A percentile compares a stretch with the other conserved stretches of the same genome.
phyloP scores from a whole-genome alignment of 495 filamentous ascomycete genomes.

The Penicillium flavigenum region DNA sequence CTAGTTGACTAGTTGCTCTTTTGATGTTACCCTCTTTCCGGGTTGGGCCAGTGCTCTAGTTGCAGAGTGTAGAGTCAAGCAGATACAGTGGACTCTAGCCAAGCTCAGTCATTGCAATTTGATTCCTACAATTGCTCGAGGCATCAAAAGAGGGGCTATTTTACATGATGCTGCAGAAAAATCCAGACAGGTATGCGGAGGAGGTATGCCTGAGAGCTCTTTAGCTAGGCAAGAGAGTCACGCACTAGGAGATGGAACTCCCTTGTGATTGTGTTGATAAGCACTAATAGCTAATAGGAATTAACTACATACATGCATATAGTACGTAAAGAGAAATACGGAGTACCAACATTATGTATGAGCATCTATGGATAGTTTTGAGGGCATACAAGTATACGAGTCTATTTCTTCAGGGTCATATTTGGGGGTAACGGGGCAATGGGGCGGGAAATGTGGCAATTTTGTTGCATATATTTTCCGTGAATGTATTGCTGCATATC shows the following conservation, averaged over 20 bases:
- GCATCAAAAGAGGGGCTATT: not conserved
- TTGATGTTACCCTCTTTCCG: not conserved
- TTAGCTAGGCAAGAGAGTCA: not conserved
- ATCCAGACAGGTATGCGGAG: not conserved
- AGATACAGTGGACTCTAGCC: not conserved
- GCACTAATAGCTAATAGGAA: not conserved
- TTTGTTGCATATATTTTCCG: too few relatives aligned
- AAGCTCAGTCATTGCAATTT: not conserved
- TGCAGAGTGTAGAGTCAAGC: not conserved
- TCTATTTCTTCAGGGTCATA: not conserved
- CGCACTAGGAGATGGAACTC: not conserved
- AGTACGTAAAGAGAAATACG: not conserved
- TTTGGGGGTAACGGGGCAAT: not conserved
- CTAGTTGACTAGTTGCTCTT: not conserved
- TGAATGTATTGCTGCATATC: not conserved
- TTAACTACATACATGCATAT: not conserved
- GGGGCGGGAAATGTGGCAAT: not conserved
- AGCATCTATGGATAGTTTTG: not conserved
- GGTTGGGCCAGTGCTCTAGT: not conserved
- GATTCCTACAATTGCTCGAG: not conserved
- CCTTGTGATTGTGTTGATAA: not conserved
- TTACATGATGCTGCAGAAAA: not conserved
- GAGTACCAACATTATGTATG: not conserved
- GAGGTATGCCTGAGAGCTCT: not conserved
- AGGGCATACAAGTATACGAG: not conserved